These are phyloP conservation scores for Eimeria necatrix DNA, from an alignment of 169 alveolate species.

Conservation along the genomic window DNA sequence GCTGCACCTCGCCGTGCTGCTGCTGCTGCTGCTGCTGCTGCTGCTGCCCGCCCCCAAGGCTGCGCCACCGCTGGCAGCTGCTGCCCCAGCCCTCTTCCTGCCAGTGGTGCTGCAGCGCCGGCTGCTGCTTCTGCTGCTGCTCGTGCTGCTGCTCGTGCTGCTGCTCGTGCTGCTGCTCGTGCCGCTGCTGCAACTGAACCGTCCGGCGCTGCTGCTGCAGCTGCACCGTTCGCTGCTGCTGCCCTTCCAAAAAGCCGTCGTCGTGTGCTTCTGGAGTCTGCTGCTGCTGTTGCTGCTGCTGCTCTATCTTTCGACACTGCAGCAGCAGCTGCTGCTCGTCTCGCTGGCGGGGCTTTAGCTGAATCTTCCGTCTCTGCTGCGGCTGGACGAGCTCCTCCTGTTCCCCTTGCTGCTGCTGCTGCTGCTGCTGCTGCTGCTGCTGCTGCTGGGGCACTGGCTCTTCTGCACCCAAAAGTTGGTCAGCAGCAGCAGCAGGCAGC, in stretches of 20 bases:
- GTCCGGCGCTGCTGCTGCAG: slow-evolving; percentile 38
- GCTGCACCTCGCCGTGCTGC: too few species aligned
- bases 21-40: not conserved
- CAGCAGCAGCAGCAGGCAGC: not conserved
- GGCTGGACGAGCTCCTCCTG: not conserved
- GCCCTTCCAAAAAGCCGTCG: too few species aligned
- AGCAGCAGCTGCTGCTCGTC: not conserved
- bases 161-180: not conserved
- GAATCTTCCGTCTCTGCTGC: not conserved
- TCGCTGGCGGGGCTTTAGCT: not conserved
- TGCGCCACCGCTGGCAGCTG: not conserved
- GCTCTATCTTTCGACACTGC: not conserved
- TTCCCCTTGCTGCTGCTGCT: not conserved
- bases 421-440: slow-evolving; percentile 10
- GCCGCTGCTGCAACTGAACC: not conserved
- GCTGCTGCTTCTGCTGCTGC: not conserved
- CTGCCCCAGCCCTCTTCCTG: not conserved
- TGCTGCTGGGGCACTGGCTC: not conserved
- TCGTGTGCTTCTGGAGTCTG: too few species aligned
- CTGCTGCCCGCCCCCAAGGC: too few species aligned
- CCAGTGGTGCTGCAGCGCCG: not conserved
- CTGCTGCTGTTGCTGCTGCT: not conserved
- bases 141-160: not conserved
- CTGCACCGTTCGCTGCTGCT: not conserved
- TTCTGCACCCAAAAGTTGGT: too few species aligned